Percentiles rank a stretch among this genome's conserved stretches.
These are phyloP conservation scores for Camellia granthamiana DNA, from an alignment of 148 eudicot genomes.

Conservation along the genomic window DNA sequence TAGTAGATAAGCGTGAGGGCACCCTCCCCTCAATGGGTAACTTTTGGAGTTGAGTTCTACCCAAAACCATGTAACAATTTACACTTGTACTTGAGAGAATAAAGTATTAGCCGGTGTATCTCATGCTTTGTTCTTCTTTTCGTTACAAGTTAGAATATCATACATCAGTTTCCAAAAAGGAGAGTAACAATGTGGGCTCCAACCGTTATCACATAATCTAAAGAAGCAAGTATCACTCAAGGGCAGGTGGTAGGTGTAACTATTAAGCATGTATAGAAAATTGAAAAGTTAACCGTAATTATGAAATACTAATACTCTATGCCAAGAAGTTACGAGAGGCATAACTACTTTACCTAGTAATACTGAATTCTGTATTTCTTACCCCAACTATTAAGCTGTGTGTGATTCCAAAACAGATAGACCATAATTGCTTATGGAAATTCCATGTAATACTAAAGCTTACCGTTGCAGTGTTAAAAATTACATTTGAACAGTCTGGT, in stretches of 20 bases:
- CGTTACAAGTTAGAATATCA: neutral
- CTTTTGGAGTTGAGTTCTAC: too few relatives aligned
- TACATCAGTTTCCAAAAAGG: neutral
- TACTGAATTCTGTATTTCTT: neutral
- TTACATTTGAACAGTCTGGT: constrained; percentile 35
- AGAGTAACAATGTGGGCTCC: neutral
- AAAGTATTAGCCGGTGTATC: neutral
- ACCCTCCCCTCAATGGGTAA: too few relatives aligned
- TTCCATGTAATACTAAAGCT: neutral
- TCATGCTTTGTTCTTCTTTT: neutral
- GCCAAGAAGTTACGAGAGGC: too few relatives aligned
- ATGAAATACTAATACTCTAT: too few relatives aligned
- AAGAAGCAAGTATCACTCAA: neutral
- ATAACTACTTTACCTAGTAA: neutral
- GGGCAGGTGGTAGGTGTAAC: neutral
- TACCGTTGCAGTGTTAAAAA: constrained; percentile 46
- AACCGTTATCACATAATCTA: neutral
- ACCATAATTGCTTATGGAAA: neutral
- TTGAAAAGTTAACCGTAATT: too few relatives aligned
- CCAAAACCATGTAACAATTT: too few relatives aligned
- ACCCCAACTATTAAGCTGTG: neutral
- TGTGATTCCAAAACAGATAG: neutral
- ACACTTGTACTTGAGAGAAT: neutral
- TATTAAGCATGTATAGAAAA: neutral
- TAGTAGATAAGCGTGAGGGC: too few relatives aligned